Evolutionary conservation across 352 stramenopile genomes (phyloP).

Genomic region (Phytophthora idaei): DNA sequence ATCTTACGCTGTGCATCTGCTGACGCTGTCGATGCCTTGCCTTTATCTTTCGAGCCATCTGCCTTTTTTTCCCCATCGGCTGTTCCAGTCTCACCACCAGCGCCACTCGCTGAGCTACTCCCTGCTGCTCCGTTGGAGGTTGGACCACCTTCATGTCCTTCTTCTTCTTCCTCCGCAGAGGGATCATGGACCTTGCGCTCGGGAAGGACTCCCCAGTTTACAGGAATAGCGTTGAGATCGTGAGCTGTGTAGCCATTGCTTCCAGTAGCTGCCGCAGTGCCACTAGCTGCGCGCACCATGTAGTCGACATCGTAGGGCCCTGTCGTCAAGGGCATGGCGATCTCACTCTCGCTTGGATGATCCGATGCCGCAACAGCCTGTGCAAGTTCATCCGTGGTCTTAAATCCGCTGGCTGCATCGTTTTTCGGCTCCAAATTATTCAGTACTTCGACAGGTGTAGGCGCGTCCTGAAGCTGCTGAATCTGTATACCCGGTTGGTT

Average conservation of each 20-base stretch:
- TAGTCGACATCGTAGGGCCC: constrained; percentile 77
- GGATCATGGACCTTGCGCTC: constrained; percentile 55
- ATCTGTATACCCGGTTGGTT: constrained; percentile 77
- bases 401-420: constrained; percentile 45
- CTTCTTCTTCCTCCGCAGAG: constrained; percentile 34
- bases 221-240: constrained; percentile 66
- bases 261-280: constrained; percentile 30
- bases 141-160: constrained; percentile 25
- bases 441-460: constrained; percentile 22
- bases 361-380: constrained; percentile 51
- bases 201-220: constrained; percentile 77
- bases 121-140: constrained; percentile 34
- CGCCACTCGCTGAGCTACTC: constrained; percentile 15
- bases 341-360: constrained; percentile 75
- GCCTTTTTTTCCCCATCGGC: constrained; percentile 58
- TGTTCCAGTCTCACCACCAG: constrained; percentile 13
- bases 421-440: constrained; percentile 50
- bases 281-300: constrained; percentile 60
- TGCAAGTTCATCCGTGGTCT: constrained; percentile 66
- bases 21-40: constrained; percentile 23
- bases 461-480: constrained; percentile 61
- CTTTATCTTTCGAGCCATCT: constrained; percentile 56
- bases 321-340: constrained; percentile 58
- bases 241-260: constrained; percentile 55
- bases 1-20: constrained; percentile 60